These are phyloP conservation scores for Coniochaeta sp. DNA, from an alignment of 2,329 filamentous ascomycete species.

Conservation along the genomic window DNA sequence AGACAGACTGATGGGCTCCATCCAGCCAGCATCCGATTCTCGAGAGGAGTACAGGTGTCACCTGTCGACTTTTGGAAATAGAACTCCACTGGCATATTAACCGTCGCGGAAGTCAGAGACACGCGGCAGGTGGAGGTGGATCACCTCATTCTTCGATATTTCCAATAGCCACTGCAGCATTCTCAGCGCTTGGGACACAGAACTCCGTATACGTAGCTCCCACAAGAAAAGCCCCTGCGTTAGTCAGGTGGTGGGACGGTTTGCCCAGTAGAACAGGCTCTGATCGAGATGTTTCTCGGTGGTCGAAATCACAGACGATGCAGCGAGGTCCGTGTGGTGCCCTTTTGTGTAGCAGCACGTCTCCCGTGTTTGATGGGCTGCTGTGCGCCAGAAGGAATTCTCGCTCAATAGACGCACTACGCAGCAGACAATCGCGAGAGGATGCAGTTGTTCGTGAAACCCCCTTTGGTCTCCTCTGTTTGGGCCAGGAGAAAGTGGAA, in stretches of 20 bases:
- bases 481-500: neutral
- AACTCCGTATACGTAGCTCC: neutral
- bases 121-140: neutral
- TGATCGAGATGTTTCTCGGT: neutral
- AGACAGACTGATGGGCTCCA: no score
- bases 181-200: neutral
- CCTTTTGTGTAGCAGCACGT: neutral
- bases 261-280: neutral
- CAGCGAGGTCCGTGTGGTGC: neutral
- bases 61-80: neutral
- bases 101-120: neutral
- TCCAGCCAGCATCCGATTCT: neutral
- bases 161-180: neutral
- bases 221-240: neutral
- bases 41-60: no score
- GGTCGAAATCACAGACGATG: neutral
- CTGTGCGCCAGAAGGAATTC: neutral
- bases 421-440: neutral
- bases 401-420: neutral
- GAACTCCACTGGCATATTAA: neutral
- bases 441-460: neutral
- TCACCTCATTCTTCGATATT: neutral
- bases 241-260: neutral
- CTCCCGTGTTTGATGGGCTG: constrained; percentile 1
- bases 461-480: neutral